phyloP scores from a whole-genome alignment of 106 monocot species.

The Allium fistulosum region DNA sequence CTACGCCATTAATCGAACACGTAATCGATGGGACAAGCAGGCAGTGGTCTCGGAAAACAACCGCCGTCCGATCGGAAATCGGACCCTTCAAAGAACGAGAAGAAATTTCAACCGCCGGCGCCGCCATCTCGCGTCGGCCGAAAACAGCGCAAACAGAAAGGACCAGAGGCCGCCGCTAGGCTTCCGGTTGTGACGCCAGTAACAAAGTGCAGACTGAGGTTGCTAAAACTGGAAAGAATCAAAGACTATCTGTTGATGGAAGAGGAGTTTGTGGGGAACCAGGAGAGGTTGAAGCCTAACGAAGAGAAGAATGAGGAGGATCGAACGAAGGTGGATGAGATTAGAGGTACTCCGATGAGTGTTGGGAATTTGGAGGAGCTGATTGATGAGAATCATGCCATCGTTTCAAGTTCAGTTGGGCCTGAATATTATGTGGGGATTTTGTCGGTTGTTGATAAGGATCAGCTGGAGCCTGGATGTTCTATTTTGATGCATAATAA shows the following conservation, averaged over 20 bases:
- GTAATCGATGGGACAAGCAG: constrained; percentile 46
- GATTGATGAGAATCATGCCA: constrained; percentile 97
- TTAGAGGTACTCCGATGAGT: constrained; percentile 93
- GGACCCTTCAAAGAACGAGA: constrained; percentile 57
- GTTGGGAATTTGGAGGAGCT: constrained; percentile 96
- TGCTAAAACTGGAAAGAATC: constrained; percentile 89
- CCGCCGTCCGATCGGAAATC: constrained; percentile 52
- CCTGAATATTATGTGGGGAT: constrained; percentile 96
- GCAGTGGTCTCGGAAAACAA: constrained; percentile 46
- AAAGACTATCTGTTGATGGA: constrained; percentile 96
- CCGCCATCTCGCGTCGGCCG: constrained; percentile 85
- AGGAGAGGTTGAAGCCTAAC: constrained; percentile 84
- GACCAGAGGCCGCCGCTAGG: constrained; percentile 79
- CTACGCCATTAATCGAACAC: too few relatives aligned
- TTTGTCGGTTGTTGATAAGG: constrained; percentile 95
- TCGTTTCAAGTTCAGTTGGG: constrained; percentile 90
- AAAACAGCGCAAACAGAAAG: constrained; percentile 95
- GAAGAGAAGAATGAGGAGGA: constrained; percentile 99
- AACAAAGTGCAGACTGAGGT: constrained; percentile 87
- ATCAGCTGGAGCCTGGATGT: constrained; percentile 95
- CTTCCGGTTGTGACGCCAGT: constrained; percentile 76
- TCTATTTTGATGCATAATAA: constrained; percentile 99
- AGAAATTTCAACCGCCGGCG: constrained; percentile 88
- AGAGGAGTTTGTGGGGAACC: constrained; percentile 90
- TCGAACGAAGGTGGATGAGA: constrained; percentile 91